These are phyloP conservation scores for Atkinsonella texensis DNA, from an alignment of 2,329 filamentous ascomycete species.

Conservation along the genomic window DNA sequence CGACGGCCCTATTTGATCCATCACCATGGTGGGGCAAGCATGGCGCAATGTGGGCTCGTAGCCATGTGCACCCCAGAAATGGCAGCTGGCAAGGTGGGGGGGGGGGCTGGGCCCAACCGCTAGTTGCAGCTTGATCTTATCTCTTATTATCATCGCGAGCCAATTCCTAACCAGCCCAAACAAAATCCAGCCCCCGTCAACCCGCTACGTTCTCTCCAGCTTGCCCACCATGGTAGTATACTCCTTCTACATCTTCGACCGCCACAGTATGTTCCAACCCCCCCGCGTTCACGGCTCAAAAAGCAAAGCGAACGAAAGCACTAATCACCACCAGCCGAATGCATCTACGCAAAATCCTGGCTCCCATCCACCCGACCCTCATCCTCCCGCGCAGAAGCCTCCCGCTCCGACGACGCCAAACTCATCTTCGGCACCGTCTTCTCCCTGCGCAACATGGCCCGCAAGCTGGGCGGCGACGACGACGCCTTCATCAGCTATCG, in stretches of 20 bases:
- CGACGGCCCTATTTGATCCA: no score
- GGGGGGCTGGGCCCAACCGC: no score
- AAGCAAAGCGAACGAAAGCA: not conserved
- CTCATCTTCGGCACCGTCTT: slow-evolving; percentile 96
- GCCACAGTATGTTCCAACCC: slow-evolving; percentile 59
- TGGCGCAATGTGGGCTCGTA: no score
- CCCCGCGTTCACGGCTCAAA: not conserved
- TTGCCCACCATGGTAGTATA: slow-evolving; percentile 69
- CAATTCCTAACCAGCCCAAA: no score
- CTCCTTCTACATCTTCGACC: slow-evolving; percentile 98
- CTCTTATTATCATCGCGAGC: no score
- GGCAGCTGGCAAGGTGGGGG: no score
- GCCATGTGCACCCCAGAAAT: no score
- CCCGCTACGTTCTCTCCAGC: not conserved
- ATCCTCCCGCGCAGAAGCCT: slow-evolving; percentile 32
- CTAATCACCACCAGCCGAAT: slow-evolving; percentile 57
- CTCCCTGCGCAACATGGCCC: slow-evolving; percentile 90
- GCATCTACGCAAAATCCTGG: slow-evolving; percentile 92
- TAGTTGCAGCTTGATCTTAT: no score
- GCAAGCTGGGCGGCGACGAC: slow-evolving; percentile 85
- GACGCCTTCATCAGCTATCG: slow-evolving; percentile 92
- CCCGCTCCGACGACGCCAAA: slow-evolving; percentile 72
- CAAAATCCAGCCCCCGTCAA: not conserved
- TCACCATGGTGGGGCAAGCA: no score
- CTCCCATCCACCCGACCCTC: slow-evolving; percentile 33